These are phyloP conservation scores for Pseudotsuga menziesii DNA, from an alignment of 75 land plant genomes.

Conservation along the genomic window DNA sequence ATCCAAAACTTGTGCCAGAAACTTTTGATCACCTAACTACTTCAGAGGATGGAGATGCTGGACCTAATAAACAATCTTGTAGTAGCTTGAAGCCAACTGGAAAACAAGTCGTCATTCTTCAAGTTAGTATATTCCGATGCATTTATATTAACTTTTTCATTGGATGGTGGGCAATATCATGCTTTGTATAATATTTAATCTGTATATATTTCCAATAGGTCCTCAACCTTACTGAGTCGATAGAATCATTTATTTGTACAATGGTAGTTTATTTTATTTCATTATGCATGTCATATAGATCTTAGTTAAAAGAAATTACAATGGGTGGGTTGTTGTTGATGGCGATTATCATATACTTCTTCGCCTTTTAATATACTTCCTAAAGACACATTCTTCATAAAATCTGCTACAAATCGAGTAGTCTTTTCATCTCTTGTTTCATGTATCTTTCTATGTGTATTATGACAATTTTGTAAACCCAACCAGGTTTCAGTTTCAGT, in stretches of 20 bases:
- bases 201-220: neutral
- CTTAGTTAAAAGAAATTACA: neutral
- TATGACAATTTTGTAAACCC: too few species aligned
- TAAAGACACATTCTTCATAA: neutral
- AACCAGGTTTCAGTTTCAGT: too few species aligned
- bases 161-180: neutral
- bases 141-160: neutral
- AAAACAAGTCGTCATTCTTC: neutral
- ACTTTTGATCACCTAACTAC: too few species aligned
- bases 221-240: neutral
- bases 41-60: neutral
- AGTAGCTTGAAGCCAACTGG: neutral
- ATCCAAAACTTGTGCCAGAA: neutral
- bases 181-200: neutral
- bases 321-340: too few species aligned
- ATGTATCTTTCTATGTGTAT: neutral
- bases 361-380: neutral
- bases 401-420: neutral
- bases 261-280: neutral
- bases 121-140: neutral
- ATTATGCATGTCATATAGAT: neutral
- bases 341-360: neutral
- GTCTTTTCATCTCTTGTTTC: neutral
- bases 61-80: neutral
- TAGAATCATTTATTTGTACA: neutral